These are phyloP conservation scores for Hirschfeldia incana DNA, from an alignment of 345 rosid genomes.

Conservation along the genomic window DNA sequence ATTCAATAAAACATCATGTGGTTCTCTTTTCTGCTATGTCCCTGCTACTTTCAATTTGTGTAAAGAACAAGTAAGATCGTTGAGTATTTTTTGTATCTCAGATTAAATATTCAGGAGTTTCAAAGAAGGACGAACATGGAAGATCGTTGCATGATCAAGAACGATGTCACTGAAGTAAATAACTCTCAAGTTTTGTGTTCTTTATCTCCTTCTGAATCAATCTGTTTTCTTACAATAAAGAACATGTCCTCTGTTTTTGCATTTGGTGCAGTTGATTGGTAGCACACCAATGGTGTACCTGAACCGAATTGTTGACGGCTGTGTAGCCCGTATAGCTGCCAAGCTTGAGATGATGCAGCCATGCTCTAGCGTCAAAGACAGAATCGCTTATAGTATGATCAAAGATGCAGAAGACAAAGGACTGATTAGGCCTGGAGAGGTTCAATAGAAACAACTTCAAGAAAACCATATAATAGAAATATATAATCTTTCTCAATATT, in stretches of 20 bases:
- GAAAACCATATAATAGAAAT: background rate
- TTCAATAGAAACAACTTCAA: background rate
- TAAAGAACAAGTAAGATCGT: background rate
- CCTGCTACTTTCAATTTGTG: background rate
- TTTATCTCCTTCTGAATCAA: background rate
- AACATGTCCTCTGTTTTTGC: constrained; percentile 5
- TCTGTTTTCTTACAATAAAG: background rate
- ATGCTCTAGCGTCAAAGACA: constrained; percentile 55
- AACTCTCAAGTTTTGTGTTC: background rate
- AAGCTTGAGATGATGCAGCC: constrained; percentile 70
- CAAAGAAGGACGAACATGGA: constrained; percentile 27
- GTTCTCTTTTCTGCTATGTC: background rate
- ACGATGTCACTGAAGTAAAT: constrained; percentile 39
- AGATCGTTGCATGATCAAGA: constrained; percentile 35
- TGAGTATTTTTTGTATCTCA: background rate
- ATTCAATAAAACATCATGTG: background rate
- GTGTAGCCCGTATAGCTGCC: constrained; percentile 63
- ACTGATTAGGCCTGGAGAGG: constrained; percentile 64
- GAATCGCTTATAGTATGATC: constrained; percentile 64
- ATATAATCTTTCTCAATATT: background rate
- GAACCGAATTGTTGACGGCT: constrained; percentile 57
- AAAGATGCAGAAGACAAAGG: constrained; percentile 75
- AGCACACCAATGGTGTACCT: constrained; percentile 71
- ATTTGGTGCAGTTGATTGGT: constrained; percentile 52
- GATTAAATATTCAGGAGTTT: background rate